Conservation (phyloP, 2,329 filamentous ascomycete genomes). For the Penicillium sp. region DNA sequence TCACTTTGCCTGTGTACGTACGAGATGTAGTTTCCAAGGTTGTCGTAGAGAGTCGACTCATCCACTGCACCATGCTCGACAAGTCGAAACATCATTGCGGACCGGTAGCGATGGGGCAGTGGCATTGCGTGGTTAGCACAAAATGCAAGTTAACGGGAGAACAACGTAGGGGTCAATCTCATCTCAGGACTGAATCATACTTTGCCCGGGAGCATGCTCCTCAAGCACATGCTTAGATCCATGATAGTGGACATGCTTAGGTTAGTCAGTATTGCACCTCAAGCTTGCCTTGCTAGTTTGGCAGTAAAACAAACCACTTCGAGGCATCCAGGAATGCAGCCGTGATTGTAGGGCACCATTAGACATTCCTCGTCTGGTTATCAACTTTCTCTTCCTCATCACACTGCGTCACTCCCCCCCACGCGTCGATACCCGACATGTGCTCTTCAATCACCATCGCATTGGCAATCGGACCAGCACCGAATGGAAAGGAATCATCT, state of each 20-base stretch:
- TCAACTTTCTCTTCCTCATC: not conserved
- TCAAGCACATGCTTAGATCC: too few species aligned
- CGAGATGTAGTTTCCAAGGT: too few species aligned
- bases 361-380: not conserved
- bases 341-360: not conserved
- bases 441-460: slow-evolving; percentile 2
- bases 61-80: not conserved
- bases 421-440: not conserved
- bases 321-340: not conserved
- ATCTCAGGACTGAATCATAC: too few species aligned
- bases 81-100: not conserved
- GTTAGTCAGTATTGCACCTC: too few species aligned
- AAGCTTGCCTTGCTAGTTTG: not conserved
- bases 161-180: too few species aligned
- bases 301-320: not conserved
- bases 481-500: not conserved
- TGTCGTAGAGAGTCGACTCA: not conserved
- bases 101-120: too few species aligned
- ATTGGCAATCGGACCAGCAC: slow-evolving; percentile 10
- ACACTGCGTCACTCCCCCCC: not conserved
- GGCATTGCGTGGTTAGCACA: not conserved
- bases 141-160: not conserved
- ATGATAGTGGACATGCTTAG: too few species aligned
- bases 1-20: slow-evolving; percentile 10
- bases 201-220: too few species aligned